Base-by-base conservation (phyloP, 495 filamentous ascomycete genomes). In the Penicillium nucicola region DNA sequence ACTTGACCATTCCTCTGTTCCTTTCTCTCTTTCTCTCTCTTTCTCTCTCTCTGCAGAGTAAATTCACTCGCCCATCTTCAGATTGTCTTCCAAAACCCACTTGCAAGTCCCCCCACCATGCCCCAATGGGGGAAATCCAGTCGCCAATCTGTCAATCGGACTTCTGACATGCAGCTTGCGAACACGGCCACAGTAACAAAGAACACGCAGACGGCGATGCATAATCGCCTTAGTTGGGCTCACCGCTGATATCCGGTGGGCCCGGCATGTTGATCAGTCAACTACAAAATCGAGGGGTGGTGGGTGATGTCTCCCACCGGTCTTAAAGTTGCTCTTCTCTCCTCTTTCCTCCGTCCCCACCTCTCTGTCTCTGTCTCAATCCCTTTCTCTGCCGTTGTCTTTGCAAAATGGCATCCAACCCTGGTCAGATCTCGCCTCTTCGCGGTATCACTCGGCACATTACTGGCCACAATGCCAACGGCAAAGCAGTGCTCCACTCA, bases 391-490 rank as follows among this genome's bases (percentile, higher is more conserved):
- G n/a, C n/a, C n/a, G n/a, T n/a, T n/a, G n/a, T n/a, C n/a, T n/a
- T n/a, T 23, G 14, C 14, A 36, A 4, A 34, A 48, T 48, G 50
- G 4, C 44, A 19, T 52, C 60, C 33, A 58, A 55, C n/a, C 31
- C 42, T 20, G 47, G 50, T 39, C 50, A 66, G 31, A 57, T 59
- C 34, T 62, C 66, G 1, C 55, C 61, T 4, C 60, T 76, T 42
- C 70, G 56, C 0, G 43, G 58, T 9, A 48, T 68, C 36, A 74
- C 65, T 25, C 64, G 64, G 28, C 60, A 69, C 56, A 75, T 76
- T 48, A 76, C 73, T 18, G 61, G 61, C 37, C 72, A 76, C 64
- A 58, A 72, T 52, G 48, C 58, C 19, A n/a, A 43, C 7, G 57
- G 60, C 3, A 54, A 66, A 14, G 63, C 73, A 39, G 67, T 72